Percentiles rank a stretch among this genome's conserved stretches.
These are phyloP conservation scores for Neofusicoccum cordaticola DNA, from an alignment of 2,329 filamentous ascomycete species.

Conservation along the genomic window DNA sequence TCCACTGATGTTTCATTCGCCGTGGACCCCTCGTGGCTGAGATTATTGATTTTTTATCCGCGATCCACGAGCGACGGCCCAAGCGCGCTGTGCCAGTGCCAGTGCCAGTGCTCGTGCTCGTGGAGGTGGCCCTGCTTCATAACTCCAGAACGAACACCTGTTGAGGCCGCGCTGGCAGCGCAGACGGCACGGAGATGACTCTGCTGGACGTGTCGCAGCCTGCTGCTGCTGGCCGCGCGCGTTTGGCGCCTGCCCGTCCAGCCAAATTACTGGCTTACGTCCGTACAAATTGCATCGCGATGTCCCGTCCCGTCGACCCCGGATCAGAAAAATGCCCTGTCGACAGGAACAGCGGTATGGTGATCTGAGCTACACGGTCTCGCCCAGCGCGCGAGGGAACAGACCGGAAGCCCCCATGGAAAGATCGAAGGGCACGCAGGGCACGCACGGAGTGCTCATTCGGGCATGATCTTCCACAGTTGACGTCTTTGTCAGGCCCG, in stretches of 20 bases:
- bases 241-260: background rate
- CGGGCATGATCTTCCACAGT: conserved; percentile 4
- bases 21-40: conserved; percentile 8
- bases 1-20: conserved; percentile 6
- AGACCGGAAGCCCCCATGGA: background rate
- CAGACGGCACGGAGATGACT: background rate
- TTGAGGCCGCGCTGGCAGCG: background rate
- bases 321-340: background rate
- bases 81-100: background rate
- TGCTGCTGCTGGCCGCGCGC: background rate
- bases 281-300: background rate
- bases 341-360: conserved; percentile 4
- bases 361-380: conserved; percentile 4
- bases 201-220: background rate
- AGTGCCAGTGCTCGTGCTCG: background rate
- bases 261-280: too few relatives aligned
- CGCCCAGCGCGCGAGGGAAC: background rate
- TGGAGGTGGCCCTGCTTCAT: conserved; percentile 8
- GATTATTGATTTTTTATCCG: conserved; percentile 10
- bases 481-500: background rate
- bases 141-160: background rate
- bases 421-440: background rate
- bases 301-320: background rate
- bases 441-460: background rate
- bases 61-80: conserved; percentile 1